phyloP scores from a whole-genome alignment of 768 basidiomycete genomes.

The Xerocomus potaroensis region DNA sequence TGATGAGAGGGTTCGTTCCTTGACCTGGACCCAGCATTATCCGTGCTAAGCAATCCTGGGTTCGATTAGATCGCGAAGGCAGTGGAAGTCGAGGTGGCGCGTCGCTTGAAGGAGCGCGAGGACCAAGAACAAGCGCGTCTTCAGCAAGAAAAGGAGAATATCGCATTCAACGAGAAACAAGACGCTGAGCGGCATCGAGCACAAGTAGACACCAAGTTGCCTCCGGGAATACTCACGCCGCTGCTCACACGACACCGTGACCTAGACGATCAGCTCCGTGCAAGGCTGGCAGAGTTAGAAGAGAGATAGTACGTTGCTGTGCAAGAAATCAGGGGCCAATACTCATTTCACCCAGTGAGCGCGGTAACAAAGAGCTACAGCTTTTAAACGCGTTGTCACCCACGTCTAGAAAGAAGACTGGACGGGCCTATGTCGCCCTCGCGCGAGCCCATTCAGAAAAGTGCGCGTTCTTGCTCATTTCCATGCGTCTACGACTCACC shows the following conservation, averaged over 20 bases:
- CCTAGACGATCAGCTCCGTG: conserved; percentile 62
- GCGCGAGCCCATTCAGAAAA: conserved; percentile 79
- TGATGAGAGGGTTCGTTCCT: conserved; percentile 54
- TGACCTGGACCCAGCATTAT: too few species aligned
- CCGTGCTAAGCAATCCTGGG: background rate
- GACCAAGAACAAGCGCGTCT: conserved; percentile 29
- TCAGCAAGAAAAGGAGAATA: conserved; percentile 27
- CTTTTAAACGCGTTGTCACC: conserved; percentile 65
- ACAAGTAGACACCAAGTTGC: conserved; percentile 17
- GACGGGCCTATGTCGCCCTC: conserved; percentile 77
- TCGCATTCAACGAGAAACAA: conserved; percentile 13
- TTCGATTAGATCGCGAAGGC: conserved; percentile 58
- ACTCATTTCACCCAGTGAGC: conserved; percentile 41
- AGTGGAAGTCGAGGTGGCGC: conserved; percentile 70
- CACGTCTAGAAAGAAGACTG: conserved; percentile 75
- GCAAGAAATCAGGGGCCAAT: conserved; percentile 12
- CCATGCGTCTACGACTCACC: background rate
- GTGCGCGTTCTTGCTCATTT: conserved; percentile 39
- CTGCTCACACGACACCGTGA: conserved; percentile 62
- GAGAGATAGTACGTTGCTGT: conserved; percentile 58
- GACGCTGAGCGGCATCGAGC: conserved; percentile 5
- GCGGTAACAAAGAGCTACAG: conserved; percentile 55
- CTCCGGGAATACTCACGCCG: conserved; percentile 50
- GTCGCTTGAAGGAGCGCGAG: conserved; percentile 51
- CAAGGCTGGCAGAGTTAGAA: conserved; percentile 64